Evolutionary conservation across 208 protist genomes (phyloP), one percentile per base, ranked within the genome.

Genomic region (Leptomonas seymouri): DNA sequence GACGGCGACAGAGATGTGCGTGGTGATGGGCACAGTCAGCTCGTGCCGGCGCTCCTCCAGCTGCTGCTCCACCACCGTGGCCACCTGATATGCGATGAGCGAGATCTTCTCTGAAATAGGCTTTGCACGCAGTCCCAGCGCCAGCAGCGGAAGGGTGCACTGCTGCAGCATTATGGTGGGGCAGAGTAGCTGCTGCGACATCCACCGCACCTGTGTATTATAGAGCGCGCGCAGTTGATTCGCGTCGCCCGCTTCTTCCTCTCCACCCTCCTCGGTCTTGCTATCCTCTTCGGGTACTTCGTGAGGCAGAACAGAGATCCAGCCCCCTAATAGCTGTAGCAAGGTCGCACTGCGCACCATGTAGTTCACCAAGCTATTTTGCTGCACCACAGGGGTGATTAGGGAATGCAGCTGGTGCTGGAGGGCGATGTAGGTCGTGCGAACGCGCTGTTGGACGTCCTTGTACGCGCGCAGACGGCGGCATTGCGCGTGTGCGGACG

Each of bases 331-430:
- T 59, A 91, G 86, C 81, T 97, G 89, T 53, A 92, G 62, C 53
- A 97, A 74, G 6, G 92, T 91, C n/a, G 86, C 70, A 27, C 80
- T 87, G 61, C 92, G 89, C 56, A 97, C 92, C 75, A 94, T 85
- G 68, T 94, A 93, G 74, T 91, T 93, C 21, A 76, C 74, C 18
- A 95, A 67, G 34, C 70, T 82, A 20, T 65, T 59, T 45, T 93
- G 85, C 70, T 80, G 72, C 30, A 93, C 68, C 15, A 92, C 76
- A 31, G 92, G 84, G n/a, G 56, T 57, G 18, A 75, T 77, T 12
- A 93, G 41, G 23, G 79, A 71, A 31, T 68, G 63, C 28, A 94
- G 50, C 49, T 93, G 91, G 20, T 78, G 78, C 49, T 81, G 75
- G n/a, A 93, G 61, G 20, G 77, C 56, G 2, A 65, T 39, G 56